These are phyloP conservation scores for Aaosphaeria pasadenensis DNA, from an alignment of 2,329 filamentous ascomycete species.

Conservation along the genomic window DNA sequence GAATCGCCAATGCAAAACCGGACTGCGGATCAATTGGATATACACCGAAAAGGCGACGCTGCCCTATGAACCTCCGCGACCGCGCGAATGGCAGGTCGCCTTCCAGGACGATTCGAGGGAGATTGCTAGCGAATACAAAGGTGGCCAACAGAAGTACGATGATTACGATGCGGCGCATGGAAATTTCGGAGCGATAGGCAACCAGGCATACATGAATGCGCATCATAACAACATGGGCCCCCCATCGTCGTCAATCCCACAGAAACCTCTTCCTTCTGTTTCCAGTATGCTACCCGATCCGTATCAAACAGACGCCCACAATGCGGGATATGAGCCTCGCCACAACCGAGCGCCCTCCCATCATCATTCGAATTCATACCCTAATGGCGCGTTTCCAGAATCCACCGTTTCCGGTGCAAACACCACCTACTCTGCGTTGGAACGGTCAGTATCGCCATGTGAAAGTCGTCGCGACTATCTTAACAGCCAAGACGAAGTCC, in stretches of 20 bases:
- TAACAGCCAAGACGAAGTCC: slow-evolving; percentile 70
- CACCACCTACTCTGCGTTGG: slow-evolving; percentile 33
- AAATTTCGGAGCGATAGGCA: slow-evolving; percentile 4
- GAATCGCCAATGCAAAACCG: slow-evolving; percentile 79
- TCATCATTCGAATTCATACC: slow-evolving; percentile 25
- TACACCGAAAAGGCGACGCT: slow-evolving; percentile 73
- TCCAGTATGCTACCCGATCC: slow-evolving; percentile 48
- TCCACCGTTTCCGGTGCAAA: slow-evolving; percentile 19
- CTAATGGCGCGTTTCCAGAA: slow-evolving; percentile 23
- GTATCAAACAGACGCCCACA: slow-evolving; percentile 44
- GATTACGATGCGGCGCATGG: slow-evolving; percentile 30
- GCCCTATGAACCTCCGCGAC: slow-evolving; percentile 48
- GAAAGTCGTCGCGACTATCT: slow-evolving; percentile 60
- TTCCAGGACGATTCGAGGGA: slow-evolving; percentile 87
- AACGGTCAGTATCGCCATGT: slow-evolving; percentile 37
- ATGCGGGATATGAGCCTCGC: slow-evolving; percentile 37
- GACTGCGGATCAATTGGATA: slow-evolving; percentile 86
- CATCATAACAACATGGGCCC: slow-evolving; percentile 20
- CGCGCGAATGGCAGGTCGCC: slow-evolving; percentile 65
- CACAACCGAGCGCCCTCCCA: slow-evolving; percentile 25
- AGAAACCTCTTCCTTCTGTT: slow-evolving; percentile 49
- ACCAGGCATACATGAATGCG: slow-evolving; percentile 28
- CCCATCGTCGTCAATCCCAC: slow-evolving; percentile 37
- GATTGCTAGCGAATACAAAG: slow-evolving; percentile 87
- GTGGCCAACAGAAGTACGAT: slow-evolving; percentile 72